Base-by-base conservation (phyloP, 2,329 filamentous ascomycete genomes). In the Fusarium irregulare region DNA sequence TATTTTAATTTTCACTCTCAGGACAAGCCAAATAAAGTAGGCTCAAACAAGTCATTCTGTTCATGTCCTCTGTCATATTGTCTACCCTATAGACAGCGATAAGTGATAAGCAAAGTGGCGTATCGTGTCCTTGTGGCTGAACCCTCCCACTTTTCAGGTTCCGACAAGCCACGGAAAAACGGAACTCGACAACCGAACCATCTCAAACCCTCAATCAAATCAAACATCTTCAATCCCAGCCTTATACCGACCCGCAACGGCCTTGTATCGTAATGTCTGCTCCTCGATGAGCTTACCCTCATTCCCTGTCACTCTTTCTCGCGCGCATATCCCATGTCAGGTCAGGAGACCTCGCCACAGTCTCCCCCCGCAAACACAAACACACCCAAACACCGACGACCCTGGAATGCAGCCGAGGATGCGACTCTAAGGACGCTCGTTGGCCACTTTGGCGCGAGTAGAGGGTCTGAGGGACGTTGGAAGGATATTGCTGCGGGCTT, bases 381-480 rank as follows among this genome's bases (percentile, higher is more conserved):
- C 44, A 53, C 70, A 60, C 65, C 60, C 42, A 73, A 66, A 48
- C 60, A 72, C 20, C 73, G 75, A 44, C 68, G 74, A 16, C 68
- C 64, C 41, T 77, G 75, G 75, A 76, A 67, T 32, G 12, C 68
- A 23, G 63, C 67, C 37, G 75, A 77, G 53, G 75, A 77, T 67
- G 68, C 73, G n/a, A 71, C 66, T 45, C 51, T 77, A 28, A 75
- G 69, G 65, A 68, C 64, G 7, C 72, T 76, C 13, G 73, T 77
- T n/a, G 71, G 69, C 25, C 75, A 75, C 13, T 77, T 74, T 60
- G 74, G 74, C 16, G 75, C 75, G 28, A 66, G 71, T 5, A 50
- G 74, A 21, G 75, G 75, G 1, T 67, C 72, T 2, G 72, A 75
- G 14, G 71, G 75, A n/a, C 66, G 69, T 25, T 77, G 75, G 75